Evolutionary conservation across 23 red algal genomes (phyloP).

Genomic region (Cyanidiococcus yangmingshanensis): DNA sequence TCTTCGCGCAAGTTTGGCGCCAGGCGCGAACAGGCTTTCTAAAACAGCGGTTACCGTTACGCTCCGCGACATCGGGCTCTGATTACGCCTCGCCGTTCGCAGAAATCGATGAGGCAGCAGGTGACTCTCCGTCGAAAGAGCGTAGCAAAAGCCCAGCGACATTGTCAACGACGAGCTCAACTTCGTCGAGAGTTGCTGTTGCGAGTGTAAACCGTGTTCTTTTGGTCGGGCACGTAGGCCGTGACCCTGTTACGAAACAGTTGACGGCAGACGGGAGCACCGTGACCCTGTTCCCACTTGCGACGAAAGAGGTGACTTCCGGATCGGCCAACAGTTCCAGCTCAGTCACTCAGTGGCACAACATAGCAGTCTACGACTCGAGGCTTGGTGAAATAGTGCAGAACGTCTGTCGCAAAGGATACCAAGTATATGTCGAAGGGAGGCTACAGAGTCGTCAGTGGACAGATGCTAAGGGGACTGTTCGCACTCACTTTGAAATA

Average conservation of each 20-base stretch:
- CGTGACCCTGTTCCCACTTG: constrained; percentile 4
- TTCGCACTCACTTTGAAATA: constrained; percentile 16
- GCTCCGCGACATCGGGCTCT: background rate
- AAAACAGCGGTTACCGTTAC: background rate
- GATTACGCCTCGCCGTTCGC: background rate
- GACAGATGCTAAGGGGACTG: background rate
- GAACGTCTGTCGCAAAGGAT: constrained; percentile 14
- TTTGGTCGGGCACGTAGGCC: constrained; percentile 3
- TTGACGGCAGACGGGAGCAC: background rate
- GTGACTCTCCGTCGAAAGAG: background rate
- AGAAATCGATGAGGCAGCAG: background rate
- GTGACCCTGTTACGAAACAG: constrained; percentile 9
- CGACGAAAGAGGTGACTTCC: background rate
- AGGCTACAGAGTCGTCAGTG: constrained; percentile 10
- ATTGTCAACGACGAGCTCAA: background rate
- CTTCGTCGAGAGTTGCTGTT: background rate
- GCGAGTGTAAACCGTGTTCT: constrained; percentile 12
- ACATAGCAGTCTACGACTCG: constrained; percentile 3
- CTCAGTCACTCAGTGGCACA: background rate
- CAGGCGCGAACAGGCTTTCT: background rate
- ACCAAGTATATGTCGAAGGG: constrained; percentile 15
- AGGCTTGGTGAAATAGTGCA: background rate
- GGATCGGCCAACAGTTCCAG: background rate
- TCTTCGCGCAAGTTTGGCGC: background rate
- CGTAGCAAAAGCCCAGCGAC: background rate